phyloP scores from a whole-genome alignment of 257 asterid species.

The Plectranthus barbatus region DNA sequence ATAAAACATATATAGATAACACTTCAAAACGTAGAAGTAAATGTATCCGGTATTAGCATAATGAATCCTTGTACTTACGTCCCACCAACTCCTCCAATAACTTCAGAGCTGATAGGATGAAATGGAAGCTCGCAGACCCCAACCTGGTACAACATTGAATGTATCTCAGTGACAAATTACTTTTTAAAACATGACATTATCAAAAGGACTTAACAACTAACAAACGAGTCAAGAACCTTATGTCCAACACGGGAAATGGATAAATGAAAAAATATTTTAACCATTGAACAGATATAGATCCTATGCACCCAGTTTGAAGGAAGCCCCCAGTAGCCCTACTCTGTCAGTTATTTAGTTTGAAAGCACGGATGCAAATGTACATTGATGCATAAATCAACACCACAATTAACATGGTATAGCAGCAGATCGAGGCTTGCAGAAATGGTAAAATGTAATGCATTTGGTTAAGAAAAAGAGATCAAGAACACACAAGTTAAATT shows the following conservation, averaged over 20 bases:
- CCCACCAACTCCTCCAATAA: constrained; percentile 25
- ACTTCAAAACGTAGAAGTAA: neutral
- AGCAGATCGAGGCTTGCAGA: neutral
- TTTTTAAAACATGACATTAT: neutral
- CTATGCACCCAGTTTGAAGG: neutral
- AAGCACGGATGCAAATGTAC: neutral
- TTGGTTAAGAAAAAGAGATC: neutral
- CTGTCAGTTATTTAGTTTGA: neutral
- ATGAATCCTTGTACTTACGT: constrained; percentile 7
- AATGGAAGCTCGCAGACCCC: constrained; percentile 23
- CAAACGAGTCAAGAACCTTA: neutral
- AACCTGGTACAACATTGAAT: constrained; percentile 12
- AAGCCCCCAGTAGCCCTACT: neutral
- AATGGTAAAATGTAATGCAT: neutral
- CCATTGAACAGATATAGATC: neutral
- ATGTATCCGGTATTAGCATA: neutral
- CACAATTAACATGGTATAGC: neutral
- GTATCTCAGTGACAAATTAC: neutral
- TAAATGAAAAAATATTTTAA: neutral
- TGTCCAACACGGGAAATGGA: neutral
- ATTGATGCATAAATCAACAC: neutral
- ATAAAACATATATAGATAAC: neutral
- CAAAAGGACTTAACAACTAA: neutral
- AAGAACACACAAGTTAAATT: neutral
- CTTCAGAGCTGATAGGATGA: constrained; percentile 21